These are phyloP conservation scores for Hysterium pulicare DNA, from an alignment of 2,329 filamentous ascomycete genomes.

Conservation along the genomic window DNA sequence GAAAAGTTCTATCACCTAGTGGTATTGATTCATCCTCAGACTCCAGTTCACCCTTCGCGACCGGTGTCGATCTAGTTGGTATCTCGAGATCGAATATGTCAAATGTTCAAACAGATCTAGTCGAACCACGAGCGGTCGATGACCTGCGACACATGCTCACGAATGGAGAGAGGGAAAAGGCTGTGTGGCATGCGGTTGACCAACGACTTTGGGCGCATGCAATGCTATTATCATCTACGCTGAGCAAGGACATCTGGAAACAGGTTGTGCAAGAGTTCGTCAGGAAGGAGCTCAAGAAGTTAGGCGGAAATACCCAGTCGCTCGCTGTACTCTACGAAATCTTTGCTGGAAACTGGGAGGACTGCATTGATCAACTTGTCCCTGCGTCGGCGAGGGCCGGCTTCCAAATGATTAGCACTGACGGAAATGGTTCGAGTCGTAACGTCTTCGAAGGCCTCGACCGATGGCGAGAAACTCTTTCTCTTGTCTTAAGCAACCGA, in stretches of 20 bases:
- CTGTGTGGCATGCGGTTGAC: slow-evolving; percentile 90
- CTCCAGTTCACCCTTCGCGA: slow-evolving; percentile 24
- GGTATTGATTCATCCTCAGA: slow-evolving; percentile 16
- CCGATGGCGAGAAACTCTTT: slow-evolving; percentile 89
- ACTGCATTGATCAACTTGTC: slow-evolving; percentile 93
- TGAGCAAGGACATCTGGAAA: slow-evolving; percentile 74
- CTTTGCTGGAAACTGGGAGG: slow-evolving; percentile 88
- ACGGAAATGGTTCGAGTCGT: slow-evolving; percentile 58
- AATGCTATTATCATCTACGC: slow-evolving; percentile 81
- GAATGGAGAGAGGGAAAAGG: slow-evolving; percentile 80
- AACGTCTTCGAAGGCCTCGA: slow-evolving; percentile 82
- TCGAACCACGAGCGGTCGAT: slow-evolving; percentile 67
- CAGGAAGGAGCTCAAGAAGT: slow-evolving; percentile 84
- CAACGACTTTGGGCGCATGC: slow-evolving; percentile 95
- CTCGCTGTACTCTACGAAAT: slow-evolving; percentile 90
- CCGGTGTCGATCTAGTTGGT: slow-evolving; percentile 36
- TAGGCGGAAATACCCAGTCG: slow-evolving; percentile 76
- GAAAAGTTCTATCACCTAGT: slow-evolving; percentile 68
- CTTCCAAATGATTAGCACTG: slow-evolving; percentile 78
- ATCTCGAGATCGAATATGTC: slow-evolving; percentile 29
- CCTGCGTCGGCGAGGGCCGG: slow-evolving; percentile 88
- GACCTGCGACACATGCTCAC: slow-evolving; percentile 71
- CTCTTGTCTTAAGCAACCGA: slow-evolving; percentile 82
- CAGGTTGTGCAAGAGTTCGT: slow-evolving; percentile 95
- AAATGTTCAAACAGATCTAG: slow-evolving; percentile 55